These are phyloP conservation scores for Sinapis alba DNA, from an alignment of 441 rosid species.

Conservation along the genomic window DNA sequence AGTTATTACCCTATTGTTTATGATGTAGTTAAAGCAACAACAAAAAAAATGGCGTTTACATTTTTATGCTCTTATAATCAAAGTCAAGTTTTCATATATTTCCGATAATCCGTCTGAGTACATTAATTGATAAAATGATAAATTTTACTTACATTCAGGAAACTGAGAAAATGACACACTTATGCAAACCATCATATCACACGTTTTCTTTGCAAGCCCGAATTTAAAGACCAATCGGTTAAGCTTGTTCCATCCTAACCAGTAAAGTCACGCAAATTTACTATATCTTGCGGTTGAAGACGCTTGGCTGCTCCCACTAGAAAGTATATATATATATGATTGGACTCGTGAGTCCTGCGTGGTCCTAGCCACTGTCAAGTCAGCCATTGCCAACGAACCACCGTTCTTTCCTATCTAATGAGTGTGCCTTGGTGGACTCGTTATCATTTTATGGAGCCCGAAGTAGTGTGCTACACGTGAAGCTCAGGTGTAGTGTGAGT, in stretches of 20 bases:
- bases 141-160: not conserved
- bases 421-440: conserved; percentile 5
- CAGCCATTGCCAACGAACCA: conserved; percentile 33
- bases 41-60: not conserved
- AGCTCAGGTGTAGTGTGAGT: conserved; percentile 26
- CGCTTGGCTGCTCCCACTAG: conserved; percentile 27
- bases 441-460: conserved; percentile 19
- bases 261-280: conserved; percentile 3
- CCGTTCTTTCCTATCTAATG: conserved; percentile 33
- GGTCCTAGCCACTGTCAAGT: conserved; percentile 57
- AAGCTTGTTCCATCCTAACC: conserved; percentile 27
- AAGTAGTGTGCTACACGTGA: conserved; percentile 34
- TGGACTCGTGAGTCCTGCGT: conserved; percentile 47
- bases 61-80: not conserved
- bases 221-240: conserved; percentile 19
- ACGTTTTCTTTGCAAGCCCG: conserved; percentile 27
- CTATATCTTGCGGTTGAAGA: conserved; percentile 35
- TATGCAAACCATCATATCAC: conserved; percentile 20
- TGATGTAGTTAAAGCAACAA: not conserved
- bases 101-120: conserved; percentile 1
- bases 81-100: not conserved
- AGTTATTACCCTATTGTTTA: not conserved
- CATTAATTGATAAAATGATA: too few relatives aligned
- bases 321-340: conserved; percentile 23
- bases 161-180: conserved; percentile 26